A percentile compares a stretch with the other conserved stretches of the same genome.
Conservation (phyloP, 371 early-diverging fungal genomes). For the Mucor piriformis region DNA sequence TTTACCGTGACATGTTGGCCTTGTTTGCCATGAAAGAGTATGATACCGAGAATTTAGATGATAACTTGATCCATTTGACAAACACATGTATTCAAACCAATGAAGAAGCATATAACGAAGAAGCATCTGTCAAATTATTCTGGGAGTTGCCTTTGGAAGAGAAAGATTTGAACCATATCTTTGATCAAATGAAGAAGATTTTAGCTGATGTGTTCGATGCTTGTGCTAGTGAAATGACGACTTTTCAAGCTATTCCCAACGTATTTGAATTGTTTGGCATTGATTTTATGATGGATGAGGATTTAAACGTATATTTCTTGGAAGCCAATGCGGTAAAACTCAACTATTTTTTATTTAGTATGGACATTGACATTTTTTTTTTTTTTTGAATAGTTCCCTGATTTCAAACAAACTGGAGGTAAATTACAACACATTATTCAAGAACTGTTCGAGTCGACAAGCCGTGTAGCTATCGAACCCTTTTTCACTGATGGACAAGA, state of each 20-base stretch:
- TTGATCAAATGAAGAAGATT: conserved; percentile 62
- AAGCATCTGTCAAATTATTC: conserved; percentile 60
- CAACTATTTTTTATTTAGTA: not conserved
- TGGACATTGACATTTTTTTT: not conserved
- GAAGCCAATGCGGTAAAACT: conserved; percentile 69
- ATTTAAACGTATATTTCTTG: conserved; percentile 56
- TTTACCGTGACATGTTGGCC: conserved; percentile 70
- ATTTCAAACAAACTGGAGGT: conserved; percentile 74
- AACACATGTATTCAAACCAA: conserved; percentile 75
- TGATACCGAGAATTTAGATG: conserved; percentile 40
- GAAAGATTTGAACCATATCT: conserved; percentile 37
- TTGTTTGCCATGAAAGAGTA: conserved; percentile 68
- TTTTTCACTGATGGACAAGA: conserved; percentile 32
- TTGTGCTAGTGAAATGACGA: conserved; percentile 62
- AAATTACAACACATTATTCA: conserved; percentile 59
- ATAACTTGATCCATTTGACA: conserved; percentile 64
- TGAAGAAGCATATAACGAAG: conserved; percentile 55
- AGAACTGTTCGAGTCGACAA: conserved; percentile 64
- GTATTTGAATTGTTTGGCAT: conserved; percentile 75
- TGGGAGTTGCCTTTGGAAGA: conserved; percentile 52
- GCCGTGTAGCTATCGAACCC: conserved; percentile 46
- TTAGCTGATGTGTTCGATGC: conserved; percentile 66
- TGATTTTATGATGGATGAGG: conserved; percentile 69
- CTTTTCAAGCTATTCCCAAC: conserved; percentile 71
- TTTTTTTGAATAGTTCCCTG: conserved; percentile 54